These are phyloP conservation scores for Hyphodiscus sp. DNA, from an alignment of 2,329 filamentous ascomycete species.

Conservation along the genomic window DNA sequence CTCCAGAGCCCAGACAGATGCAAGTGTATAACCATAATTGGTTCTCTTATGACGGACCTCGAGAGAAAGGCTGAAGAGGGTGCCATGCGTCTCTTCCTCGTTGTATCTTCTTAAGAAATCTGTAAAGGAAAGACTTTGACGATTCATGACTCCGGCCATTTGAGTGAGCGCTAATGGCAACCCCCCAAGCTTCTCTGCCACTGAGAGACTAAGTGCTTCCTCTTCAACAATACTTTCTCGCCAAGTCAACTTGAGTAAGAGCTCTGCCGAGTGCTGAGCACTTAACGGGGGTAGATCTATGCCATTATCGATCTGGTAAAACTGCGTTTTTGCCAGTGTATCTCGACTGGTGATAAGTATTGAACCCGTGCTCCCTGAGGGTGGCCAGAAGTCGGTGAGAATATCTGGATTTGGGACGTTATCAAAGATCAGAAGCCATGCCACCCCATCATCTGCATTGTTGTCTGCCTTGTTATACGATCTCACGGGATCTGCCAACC, in stretches of 20 bases:
- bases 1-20: background rate
- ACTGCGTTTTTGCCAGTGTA: constrained; percentile 12
- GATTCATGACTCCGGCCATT: background rate
- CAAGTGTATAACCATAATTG: background rate
- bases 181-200: background rate
- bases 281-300: constrained; percentile 12
- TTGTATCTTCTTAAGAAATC: background rate
- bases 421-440: constrained; percentile 26
- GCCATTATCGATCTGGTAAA: background rate
- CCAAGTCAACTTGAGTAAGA: constrained; percentile 2
- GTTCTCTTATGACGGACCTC: background rate
- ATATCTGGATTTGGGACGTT: constrained; percentile 22
- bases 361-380: constrained; percentile 13
- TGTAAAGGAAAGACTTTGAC: background rate
- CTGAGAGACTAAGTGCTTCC: background rate
- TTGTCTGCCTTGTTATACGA: background rate
- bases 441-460: background rate
- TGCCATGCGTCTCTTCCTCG: background rate
- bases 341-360: constrained; percentile 26
- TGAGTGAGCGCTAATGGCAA: constrained; percentile 4
- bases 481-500: constrained; percentile 8
- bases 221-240: background rate
- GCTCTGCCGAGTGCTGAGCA: background rate
- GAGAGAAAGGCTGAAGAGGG: background rate
- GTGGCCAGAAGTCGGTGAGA: constrained; percentile 23